A percentile compares a stretch with the other conserved stretches of the same genome.
Conservation (phyloP, 2,329 filamentous ascomycete genomes). For the Microdochium nivale region DNA sequence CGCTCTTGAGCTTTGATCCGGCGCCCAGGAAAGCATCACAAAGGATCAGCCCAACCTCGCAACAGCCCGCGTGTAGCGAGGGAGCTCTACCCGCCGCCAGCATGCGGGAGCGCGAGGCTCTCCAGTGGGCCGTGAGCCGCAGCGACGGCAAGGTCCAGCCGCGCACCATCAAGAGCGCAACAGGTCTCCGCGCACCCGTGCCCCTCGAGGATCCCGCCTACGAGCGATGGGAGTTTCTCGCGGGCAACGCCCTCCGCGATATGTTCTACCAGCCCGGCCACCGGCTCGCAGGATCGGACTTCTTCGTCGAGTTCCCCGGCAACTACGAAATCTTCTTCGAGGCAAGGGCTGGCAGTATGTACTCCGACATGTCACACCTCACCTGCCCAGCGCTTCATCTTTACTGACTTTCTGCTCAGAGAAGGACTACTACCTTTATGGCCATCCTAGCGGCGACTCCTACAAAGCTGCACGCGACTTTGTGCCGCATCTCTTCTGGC, state of each 20-base stretch:
- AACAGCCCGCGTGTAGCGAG: neutral
- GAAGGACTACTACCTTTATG: constrained; percentile 7
- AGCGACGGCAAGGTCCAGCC: constrained; percentile 1
- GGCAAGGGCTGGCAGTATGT: neutral
- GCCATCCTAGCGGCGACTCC: constrained; percentile 5
- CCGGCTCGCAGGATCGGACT: neutral
- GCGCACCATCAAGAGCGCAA: neutral
- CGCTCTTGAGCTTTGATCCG: too few relatives aligned
- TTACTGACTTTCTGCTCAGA: neutral
- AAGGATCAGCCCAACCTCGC: neutral
- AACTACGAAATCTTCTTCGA: neutral
- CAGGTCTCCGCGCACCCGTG: neutral
- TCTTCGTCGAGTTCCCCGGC: neutral
- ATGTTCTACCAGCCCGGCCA: neutral
- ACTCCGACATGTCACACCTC: neutral
- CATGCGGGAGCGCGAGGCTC: neutral
- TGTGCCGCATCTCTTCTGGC: neutral
- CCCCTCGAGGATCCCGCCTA: neutral
- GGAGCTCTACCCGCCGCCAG: neutral
- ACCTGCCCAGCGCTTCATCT: too few relatives aligned
- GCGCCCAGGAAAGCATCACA: neutral
- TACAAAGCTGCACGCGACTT: neutral
- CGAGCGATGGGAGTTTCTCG: neutral
- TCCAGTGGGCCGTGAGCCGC: neutral
- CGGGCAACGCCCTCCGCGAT: neutral